These are phyloP conservation scores for Penicillium mononematosum DNA, from an alignment of 495 filamentous ascomycete genomes.

Conservation along the genomic window DNA sequence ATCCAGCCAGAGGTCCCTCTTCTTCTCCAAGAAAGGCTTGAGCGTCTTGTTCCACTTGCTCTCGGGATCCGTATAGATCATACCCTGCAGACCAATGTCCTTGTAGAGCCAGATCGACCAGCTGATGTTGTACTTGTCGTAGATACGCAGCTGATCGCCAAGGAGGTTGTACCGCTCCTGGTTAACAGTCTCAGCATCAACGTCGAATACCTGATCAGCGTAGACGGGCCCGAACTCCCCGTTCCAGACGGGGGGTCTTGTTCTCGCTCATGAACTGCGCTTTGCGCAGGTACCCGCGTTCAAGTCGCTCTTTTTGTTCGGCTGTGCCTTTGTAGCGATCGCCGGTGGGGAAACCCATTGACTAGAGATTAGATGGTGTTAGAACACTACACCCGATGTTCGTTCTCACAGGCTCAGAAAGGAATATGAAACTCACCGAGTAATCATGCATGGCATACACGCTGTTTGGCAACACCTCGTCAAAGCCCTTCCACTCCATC, in stretches of 20 bases:
- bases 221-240: constrained; percentile 68
- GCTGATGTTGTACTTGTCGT: constrained; percentile 53
- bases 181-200: constrained; percentile 48
- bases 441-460: constrained; percentile 67
- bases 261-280: constrained; percentile 56
- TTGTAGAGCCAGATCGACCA: constrained; percentile 70
- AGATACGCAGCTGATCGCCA: constrained; percentile 56
- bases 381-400: background rate
- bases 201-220: constrained; percentile 35
- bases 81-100: constrained; percentile 63
- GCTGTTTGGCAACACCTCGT: constrained; percentile 50
- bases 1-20: constrained; percentile 51
- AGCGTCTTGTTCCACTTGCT: constrained; percentile 52
- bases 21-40: constrained; percentile 55
- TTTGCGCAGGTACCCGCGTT: constrained; percentile 53
- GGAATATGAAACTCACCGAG: constrained; percentile 26
- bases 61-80: constrained; percentile 52
- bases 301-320: constrained; percentile 51
- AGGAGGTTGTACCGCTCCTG: constrained; percentile 52
- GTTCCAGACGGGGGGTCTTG: constrained; percentile 61
- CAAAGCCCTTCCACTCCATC: constrained; percentile 52
- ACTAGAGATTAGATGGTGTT: constrained; percentile 7
- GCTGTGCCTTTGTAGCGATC: constrained; percentile 50
- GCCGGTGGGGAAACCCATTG: constrained; percentile 57
- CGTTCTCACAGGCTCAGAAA: background rate